A percentile compares a stretch with the other conserved stretches of the same genome.
phyloP scores from a whole-genome alignment of 805 yeast species.

The Yarrowia bubula region DNA sequence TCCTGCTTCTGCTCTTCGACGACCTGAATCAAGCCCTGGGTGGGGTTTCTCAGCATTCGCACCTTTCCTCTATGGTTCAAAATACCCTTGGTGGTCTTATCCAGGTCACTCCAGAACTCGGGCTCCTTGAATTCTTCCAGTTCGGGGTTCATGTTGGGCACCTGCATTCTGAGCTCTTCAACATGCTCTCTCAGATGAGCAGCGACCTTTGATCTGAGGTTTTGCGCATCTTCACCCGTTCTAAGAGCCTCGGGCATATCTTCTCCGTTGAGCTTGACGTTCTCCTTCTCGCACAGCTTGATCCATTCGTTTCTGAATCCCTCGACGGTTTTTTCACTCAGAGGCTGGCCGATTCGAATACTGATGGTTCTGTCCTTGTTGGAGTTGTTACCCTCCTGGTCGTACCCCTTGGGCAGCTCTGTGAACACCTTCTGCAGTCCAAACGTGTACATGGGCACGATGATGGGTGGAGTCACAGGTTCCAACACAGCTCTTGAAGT shows the following conservation, averaged over 20 bases:
- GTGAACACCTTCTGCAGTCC: slow-evolving; percentile 90
- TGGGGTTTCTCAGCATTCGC: slow-evolving; percentile 2
- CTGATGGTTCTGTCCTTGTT: slow-evolving; percentile 51
- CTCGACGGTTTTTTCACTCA: slow-evolving; percentile 59
- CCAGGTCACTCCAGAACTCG: slow-evolving; percentile 13
- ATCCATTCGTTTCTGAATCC: slow-evolving; percentile 70
- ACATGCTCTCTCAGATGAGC: slow-evolving; percentile 64
- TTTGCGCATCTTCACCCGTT: slow-evolving; percentile 60
- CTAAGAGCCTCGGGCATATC: slow-evolving; percentile 64
- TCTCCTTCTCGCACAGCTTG: slow-evolving; percentile 54
- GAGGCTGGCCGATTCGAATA: slow-evolving; percentile 68
- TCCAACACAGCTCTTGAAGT: slow-evolving; percentile 80
- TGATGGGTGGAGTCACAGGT: slow-evolving; percentile 75
- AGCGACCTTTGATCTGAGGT: slow-evolving; percentile 69
- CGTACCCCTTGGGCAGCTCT: slow-evolving; percentile 46
- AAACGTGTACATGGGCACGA: slow-evolving; percentile 78
- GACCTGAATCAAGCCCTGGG: background rate
- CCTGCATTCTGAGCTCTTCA: slow-evolving; percentile 36
- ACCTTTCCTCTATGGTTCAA: slow-evolving; percentile 7
- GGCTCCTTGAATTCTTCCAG: slow-evolving; percentile 11
- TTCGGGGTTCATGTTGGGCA: slow-evolving; percentile 4
- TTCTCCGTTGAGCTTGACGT: slow-evolving; percentile 44
- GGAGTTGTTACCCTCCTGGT: slow-evolving; percentile 46
- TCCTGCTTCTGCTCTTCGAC: background rate
- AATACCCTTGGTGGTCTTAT: background rate